These are phyloP conservation scores for Fusarium sarcochroum DNA, from an alignment of 2,329 filamentous ascomycete species.

Conservation along the genomic window DNA sequence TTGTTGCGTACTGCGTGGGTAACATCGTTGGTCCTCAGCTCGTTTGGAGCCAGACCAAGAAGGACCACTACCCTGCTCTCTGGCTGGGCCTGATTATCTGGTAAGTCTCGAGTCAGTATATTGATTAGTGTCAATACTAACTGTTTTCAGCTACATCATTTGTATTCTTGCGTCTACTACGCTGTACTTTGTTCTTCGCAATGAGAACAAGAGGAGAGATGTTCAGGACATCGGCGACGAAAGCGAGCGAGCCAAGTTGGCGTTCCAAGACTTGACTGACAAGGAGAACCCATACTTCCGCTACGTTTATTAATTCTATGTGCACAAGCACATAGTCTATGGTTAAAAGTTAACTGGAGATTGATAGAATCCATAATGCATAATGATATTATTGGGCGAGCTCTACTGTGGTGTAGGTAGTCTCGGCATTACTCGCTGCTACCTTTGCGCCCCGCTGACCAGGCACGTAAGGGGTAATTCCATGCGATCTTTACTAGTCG, in stretches of 20 bases:
- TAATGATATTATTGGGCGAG: too few species aligned
- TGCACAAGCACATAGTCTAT: neutral
- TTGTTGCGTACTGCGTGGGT: slow-evolving; percentile 81
- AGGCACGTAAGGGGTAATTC: too few species aligned
- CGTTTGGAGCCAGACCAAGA: slow-evolving; percentile 75
- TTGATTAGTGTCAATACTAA: neutral
- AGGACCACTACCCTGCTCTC: slow-evolving; percentile 76
- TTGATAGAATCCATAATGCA: neutral
- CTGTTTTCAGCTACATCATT: slow-evolving; percentile 71
- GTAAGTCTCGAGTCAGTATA: slow-evolving; percentile 49
- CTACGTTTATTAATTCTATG: slow-evolving; percentile 60
- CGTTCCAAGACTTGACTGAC: slow-evolving; percentile 78
- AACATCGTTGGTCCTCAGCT: slow-evolving; percentile 84
- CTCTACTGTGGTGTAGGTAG: too few species aligned
- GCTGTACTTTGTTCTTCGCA: slow-evolving; percentile 71
- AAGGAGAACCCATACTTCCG: slow-evolving; percentile 77
- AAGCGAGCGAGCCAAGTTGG: slow-evolving; percentile 72
- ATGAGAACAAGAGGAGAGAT: slow-evolving; percentile 70
- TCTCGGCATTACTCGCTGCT: too few species aligned
- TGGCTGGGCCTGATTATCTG: slow-evolving; percentile 78
- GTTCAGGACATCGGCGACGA: slow-evolving; percentile 65
- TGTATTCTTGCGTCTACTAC: slow-evolving; percentile 70
- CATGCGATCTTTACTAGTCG: too few species aligned
- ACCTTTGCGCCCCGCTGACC: too few species aligned
- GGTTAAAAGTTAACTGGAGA: neutral